Evolutionary conservation across 176 grass and related monocot species (phyloP), one percentile per base, ranked within the genome.

Genomic region (Oryza nivara): DNA sequence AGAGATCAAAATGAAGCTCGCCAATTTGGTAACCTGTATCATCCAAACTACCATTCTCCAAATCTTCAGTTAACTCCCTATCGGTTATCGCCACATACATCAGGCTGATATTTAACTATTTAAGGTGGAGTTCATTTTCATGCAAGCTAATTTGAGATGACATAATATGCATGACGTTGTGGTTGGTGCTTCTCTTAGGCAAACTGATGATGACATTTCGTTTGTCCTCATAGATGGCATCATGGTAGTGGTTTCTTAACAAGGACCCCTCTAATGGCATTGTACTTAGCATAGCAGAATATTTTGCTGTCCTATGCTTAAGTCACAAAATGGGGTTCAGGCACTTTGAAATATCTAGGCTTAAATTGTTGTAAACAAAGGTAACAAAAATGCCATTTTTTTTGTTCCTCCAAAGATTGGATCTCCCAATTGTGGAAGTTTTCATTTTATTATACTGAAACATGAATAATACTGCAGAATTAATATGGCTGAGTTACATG

Each of bases 151-250:
- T 51, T 38, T 2, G 1, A 25, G 47, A 35, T 72, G 48, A 11
- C 65, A 77, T 32, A 69, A 19, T 23, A 35, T 46, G 3, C 72
- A 66, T 85, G 22, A 26, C 64, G 35, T 58, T 44, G n/a, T 60
- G 16, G 16, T 17, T 65, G 23, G 12, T 80, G 34, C 52, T 75
- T 86, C 66, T 76, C 28, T 54, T 32, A 81, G 52, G 56, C 25
- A 2, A 82, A 66, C 5, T 71, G 34, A 82, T 54, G 56, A 34
- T 72, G 82, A 81, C 76, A 89, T 75, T 38, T 48, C 4, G 44
- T 65, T 69, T 26, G 17, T 38, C 6, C 17, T 65, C 28, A 64
- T 81, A 64, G 76, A 60, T 46, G 4, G 52, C 30, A 56, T 56
- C 49, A 75, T 58, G 22, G 16, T 66, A 38, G 28, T 9, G 43